Conservation (phyloP, 768 basidiomycete species). For the Phaeolepiota aurea region DNA sequence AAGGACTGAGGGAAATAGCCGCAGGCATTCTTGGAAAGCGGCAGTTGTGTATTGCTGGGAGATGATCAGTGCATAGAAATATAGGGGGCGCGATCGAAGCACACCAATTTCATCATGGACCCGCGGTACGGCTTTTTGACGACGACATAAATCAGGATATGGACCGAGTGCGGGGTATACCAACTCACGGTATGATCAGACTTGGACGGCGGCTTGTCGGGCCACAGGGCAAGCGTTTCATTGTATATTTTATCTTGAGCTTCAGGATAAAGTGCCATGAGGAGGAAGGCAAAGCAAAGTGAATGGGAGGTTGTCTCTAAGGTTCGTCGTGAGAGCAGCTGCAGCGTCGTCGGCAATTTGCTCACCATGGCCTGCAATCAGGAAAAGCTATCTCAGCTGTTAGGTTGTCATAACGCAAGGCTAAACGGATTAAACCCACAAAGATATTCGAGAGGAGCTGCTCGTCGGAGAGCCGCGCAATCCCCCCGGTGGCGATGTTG, state of each 20-base stretch:
- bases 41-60: slow-evolving; percentile 24
- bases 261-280: slow-evolving; percentile 43
- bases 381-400: slow-evolving; percentile 24
- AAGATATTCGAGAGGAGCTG: slow-evolving; percentile 42
- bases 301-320: slow-evolving; percentile 41
- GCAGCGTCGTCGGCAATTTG: too few relatives aligned
- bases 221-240: slow-evolving; percentile 32
- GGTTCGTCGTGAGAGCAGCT: too few relatives aligned
- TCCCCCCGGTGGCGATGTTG: slow-evolving; percentile 29
- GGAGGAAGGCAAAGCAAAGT: slow-evolving; percentile 29
- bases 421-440: slow-evolving; percentile 17
- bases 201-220: slow-evolving; percentile 19
- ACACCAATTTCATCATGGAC: slow-evolving; percentile 26
- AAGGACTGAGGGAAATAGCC: slow-evolving; percentile 27
- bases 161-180: too few relatives aligned
- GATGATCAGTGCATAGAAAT: neutral
- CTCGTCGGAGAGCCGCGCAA: too few relatives aligned
- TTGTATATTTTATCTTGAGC: slow-evolving; percentile 36
- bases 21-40: slow-evolving; percentile 37
- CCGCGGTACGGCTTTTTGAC: slow-evolving; percentile 36
- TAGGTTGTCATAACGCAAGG: neutral
- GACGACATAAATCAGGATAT: too few relatives aligned
- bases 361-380: slow-evolving; percentile 42
- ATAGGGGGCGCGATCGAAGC: slow-evolving; percentile 6
- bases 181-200: slow-evolving; percentile 20